Percentiles rank a stretch among this genome's conserved stretches.
Evolutionary conservation across 73 alveolate genomes (phyloP).

Genomic region (Tetrahymena malaccensis): DNA sequence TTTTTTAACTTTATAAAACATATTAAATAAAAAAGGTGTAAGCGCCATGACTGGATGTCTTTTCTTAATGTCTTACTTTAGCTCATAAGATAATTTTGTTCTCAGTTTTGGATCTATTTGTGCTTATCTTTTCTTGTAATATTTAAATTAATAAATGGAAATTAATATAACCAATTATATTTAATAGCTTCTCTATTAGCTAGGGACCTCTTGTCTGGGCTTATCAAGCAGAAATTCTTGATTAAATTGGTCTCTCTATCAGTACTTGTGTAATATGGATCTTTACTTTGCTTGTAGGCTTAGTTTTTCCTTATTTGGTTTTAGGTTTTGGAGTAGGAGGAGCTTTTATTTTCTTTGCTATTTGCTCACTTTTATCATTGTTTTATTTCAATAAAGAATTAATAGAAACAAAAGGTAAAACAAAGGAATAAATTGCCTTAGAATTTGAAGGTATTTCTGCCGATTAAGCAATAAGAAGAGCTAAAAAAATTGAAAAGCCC

Average conservation of each 20-base stretch:
- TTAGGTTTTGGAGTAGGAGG: not conserved
- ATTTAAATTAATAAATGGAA: not conserved
- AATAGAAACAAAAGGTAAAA: not conserved
- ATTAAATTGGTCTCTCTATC: not conserved
- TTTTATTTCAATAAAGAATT: not conserved
- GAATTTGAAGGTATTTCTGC: not conserved
- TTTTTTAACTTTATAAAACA: too few relatives aligned
- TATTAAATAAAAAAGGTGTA: not conserved
- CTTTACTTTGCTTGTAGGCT: not conserved
- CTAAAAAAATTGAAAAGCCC: not conserved
- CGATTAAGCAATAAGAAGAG: not conserved
- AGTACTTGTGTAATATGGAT: not conserved
- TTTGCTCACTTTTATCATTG: not conserved
- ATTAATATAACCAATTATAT: too few relatives aligned
- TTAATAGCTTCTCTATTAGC: not conserved
- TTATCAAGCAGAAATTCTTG: not conserved
- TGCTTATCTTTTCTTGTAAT: not conserved
- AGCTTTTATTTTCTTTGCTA: not conserved
- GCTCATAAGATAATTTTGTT: not conserved
- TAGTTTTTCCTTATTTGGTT: not conserved
- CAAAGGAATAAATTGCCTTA: not conserved
- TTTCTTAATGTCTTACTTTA: not conserved
- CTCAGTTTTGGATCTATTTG: not conserved
- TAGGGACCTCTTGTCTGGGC: not conserved
- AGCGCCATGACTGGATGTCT: not conserved